Conservation (phyloP, 768 basidiomycete genomes). For the Infundibulicybe gibba region DNA sequence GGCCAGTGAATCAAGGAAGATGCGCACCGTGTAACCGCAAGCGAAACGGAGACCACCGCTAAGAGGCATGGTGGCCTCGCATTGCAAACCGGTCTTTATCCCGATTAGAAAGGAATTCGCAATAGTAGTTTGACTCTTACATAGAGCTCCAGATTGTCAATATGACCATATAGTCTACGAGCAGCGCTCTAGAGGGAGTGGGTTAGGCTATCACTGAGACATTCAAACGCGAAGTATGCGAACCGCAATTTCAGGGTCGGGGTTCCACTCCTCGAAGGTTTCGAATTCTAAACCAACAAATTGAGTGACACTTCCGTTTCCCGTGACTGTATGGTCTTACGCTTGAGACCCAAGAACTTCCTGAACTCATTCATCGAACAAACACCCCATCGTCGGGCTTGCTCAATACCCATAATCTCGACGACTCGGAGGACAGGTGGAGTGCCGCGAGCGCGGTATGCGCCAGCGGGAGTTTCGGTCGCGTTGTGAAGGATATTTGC, state of each 20-base stretch:
- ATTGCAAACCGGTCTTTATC: slow-evolving; percentile 23
- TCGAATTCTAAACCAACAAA: slow-evolving; percentile 26
- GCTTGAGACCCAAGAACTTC: slow-evolving; percentile 42
- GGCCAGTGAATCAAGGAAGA: not conserved
- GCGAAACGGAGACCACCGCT: slow-evolving; percentile 21
- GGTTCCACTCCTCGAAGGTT: slow-evolving; percentile 54
- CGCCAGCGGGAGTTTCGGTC: slow-evolving; percentile 40
- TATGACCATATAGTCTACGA: slow-evolving; percentile 25
- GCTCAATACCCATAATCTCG: slow-evolving; percentile 54
- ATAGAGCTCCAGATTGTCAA: slow-evolving; percentile 31
- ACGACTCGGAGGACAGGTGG: slow-evolving; percentile 44
- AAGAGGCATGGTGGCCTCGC: slow-evolving; percentile 28
- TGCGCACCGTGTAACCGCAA: slow-evolving; percentile 24
- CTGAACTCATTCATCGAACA: slow-evolving; percentile 58
- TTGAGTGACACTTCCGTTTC: not conserved
- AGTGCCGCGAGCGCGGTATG: slow-evolving; percentile 45
- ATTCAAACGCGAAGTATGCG: slow-evolving; percentile 4
- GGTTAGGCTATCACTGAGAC: not conserved
- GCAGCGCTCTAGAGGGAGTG: slow-evolving; percentile 14
- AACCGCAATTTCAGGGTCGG: slow-evolving; percentile 40
- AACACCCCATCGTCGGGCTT: slow-evolving; percentile 52
- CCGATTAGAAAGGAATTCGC: not conserved
- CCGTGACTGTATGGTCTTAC: slow-evolving; percentile 16
- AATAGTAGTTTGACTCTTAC: slow-evolving; percentile 9
- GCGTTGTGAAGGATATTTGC: slow-evolving; percentile 42